These are phyloP conservation scores for Globisporangium cylindrosporum DNA, from an alignment of 352 stramenopile genomes.

Conservation along the genomic window DNA sequence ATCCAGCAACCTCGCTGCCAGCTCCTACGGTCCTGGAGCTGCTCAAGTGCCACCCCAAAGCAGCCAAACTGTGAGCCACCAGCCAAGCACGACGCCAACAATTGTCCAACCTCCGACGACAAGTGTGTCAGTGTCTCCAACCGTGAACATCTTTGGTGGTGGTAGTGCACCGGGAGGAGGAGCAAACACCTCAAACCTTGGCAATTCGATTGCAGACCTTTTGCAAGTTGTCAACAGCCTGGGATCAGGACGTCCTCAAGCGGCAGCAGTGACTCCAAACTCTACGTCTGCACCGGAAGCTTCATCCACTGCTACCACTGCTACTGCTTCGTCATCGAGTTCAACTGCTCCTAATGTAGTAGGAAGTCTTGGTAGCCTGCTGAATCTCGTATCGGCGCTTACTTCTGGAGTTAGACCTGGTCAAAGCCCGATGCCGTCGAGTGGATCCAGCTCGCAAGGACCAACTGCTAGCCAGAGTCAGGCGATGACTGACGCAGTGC, in stretches of 20 bases:
- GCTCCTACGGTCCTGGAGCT: constrained; percentile 13
- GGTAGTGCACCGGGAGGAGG: background rate
- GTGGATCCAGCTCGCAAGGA: constrained; percentile 1
- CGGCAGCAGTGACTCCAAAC: background rate
- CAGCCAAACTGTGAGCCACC: background rate
- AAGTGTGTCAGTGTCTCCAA: constrained; percentile 12
- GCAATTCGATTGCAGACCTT: constrained; percentile 15
- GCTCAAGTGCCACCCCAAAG: background rate
- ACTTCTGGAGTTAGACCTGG: background rate
- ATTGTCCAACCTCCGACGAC: background rate
- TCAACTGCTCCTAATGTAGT: background rate
- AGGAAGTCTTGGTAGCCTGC: constrained; percentile 1
- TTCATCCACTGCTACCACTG: background rate
- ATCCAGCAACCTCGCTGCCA: constrained; percentile 17
- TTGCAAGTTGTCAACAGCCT: constrained; percentile 12
- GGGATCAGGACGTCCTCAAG: background rate
- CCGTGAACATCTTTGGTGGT: constrained; percentile 16
- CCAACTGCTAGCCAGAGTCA: background rate
- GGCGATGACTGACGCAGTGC: background rate
- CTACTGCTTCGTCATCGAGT: background rate
- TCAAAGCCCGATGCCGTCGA: background rate
- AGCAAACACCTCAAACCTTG: constrained; percentile 3
- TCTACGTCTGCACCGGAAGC: background rate
- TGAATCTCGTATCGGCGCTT: constrained; percentile 17
- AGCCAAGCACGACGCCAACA: background rate